Conservation (phyloP, 2,329 filamentous ascomycete species). For the Trichoderma koningii region DNA sequence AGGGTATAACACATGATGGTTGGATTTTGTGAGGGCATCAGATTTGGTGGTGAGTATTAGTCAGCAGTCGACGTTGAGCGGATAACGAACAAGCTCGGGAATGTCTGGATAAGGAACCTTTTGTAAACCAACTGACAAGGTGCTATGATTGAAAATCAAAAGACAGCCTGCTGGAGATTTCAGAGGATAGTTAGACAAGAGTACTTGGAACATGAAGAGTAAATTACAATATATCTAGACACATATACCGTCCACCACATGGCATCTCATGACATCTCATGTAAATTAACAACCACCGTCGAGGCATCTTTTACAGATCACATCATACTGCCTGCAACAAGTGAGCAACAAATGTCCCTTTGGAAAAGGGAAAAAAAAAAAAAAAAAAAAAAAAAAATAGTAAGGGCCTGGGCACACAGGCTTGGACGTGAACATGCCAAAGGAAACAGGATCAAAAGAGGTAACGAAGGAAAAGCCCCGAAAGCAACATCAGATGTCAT, state of each 20-base stretch:
- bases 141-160: no score
- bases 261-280: background rate
- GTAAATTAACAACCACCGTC: background rate
- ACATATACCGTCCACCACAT: conserved; percentile 6
- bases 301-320: conserved; percentile 5
- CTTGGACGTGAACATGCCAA: background rate
- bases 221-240: conserved; percentile 20
- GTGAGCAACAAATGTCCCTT: background rate
- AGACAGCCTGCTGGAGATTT: no score
- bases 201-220: background rate
- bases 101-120: no score
- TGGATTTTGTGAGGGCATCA: no score
- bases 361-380: background rate
- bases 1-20: background rate
- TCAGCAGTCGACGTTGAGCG: background rate
- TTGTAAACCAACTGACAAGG: no score
- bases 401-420: background rate
- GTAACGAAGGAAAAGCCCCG: background rate
- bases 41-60: no score
- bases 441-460: background rate
- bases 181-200: no score
- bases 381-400: background rate
- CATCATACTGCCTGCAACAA: conserved; percentile 7
- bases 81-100: background rate
- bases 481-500: background rate